Percentiles rank a stretch among this genome's conserved stretches.
These are phyloP conservation scores for Dipteronia sinensis DNA, from an alignment of 345 rosid species.

Conservation along the genomic window DNA sequence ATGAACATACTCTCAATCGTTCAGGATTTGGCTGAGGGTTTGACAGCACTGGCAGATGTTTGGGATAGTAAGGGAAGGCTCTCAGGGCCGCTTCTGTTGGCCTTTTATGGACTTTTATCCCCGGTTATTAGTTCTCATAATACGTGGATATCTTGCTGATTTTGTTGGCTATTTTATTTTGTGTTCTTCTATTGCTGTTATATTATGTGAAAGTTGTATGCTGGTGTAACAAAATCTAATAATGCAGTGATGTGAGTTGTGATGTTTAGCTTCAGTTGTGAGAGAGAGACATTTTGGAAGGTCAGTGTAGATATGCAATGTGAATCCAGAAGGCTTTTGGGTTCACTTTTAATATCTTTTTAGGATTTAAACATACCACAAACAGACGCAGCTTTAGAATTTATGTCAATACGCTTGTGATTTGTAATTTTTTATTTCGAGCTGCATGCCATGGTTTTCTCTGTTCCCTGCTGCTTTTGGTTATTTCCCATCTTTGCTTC, in stretches of 20 bases:
- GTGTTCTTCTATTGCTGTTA: neutral
- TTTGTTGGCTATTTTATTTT: neutral
- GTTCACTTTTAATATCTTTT: neutral
- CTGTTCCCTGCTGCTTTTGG: neutral
- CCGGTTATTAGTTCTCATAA: neutral
- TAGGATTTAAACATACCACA: neutral
- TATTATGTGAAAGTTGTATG: neutral
- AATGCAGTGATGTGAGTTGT: neutral
- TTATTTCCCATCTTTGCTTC: neutral
- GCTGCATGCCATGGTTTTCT: neutral
- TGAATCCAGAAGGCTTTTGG: conserved; percentile 5
- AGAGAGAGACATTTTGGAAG: neutral
- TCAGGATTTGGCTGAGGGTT: conserved; percentile 76
- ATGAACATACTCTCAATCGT: conserved; percentile 61
- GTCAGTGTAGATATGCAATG: neutral
- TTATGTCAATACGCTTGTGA: neutral
- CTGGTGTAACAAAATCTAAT: neutral
- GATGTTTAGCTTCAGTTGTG: neutral
- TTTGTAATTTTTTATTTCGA: neutral
- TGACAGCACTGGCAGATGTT: conserved; percentile 68
- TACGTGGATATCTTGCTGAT: conserved; percentile 7
- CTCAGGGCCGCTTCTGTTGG: conserved; percentile 23
- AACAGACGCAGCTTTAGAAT: neutral
- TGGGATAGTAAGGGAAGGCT: conserved; percentile 58
- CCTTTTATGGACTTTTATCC: neutral